Conservation (phyloP, 2,329 filamentous ascomycete species). For the Bipolaris oryzae region DNA sequence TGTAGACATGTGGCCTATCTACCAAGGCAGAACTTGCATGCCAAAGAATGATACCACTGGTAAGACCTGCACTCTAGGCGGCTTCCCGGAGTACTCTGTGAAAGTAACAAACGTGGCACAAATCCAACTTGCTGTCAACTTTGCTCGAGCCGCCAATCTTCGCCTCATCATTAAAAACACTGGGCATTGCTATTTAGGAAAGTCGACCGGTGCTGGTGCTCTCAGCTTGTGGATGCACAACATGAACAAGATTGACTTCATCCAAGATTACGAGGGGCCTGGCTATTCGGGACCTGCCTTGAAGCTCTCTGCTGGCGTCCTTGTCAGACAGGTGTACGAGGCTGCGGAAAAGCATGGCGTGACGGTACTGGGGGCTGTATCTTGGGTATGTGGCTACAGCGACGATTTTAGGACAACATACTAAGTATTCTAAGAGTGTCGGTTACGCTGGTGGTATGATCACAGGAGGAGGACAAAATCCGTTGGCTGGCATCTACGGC, state of each 20-base stretch:
- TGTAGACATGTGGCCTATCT: constrained; percentile 31
- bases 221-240: constrained; percentile 41
- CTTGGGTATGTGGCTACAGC: constrained; percentile 13
- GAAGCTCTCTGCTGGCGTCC: constrained; percentile 38
- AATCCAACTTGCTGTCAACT: constrained; percentile 38
- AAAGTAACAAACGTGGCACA: constrained; percentile 32
- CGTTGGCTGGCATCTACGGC: constrained; percentile 54
- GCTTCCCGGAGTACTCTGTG: constrained; percentile 36
- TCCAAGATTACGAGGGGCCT: constrained; percentile 28
- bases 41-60: constrained; percentile 29
- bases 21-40: constrained; percentile 36
- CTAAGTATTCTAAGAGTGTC: constrained; percentile 45
- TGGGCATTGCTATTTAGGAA: constrained; percentile 40
- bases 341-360: constrained; percentile 31
- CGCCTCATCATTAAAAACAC: constrained; percentile 42
- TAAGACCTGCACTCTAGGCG: constrained; percentile 33
- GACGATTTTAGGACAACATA: background rate
- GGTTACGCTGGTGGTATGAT: constrained; percentile 51
- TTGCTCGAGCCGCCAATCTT: constrained; percentile 32
- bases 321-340: constrained; percentile 37
- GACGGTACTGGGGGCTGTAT: constrained; percentile 31
- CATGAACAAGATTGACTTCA: constrained; percentile 36
- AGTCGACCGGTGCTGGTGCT: constrained; percentile 30
- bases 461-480: constrained; percentile 59
- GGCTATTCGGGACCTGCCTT: constrained; percentile 38